Evolutionary conservation across 306 rosid genomes (phyloP).

Genomic region (Crotalaria pallida): DNA sequence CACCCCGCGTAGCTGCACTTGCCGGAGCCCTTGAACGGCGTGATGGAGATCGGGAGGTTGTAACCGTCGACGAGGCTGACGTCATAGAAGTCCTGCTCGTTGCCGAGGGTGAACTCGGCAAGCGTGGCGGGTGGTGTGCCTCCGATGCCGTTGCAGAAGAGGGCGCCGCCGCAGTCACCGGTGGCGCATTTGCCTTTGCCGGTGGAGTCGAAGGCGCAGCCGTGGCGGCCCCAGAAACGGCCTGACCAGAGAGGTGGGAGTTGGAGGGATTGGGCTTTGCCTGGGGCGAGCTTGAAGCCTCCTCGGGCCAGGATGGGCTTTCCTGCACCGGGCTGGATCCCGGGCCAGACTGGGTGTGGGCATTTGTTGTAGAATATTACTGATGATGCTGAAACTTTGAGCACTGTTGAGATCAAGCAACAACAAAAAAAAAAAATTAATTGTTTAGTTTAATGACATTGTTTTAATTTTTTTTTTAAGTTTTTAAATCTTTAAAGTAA

Average conservation of each 20-base stretch:
- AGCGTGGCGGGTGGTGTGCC: constrained; percentile 88
- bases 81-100: constrained; percentile 85
- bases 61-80: constrained; percentile 94
- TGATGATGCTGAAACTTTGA: constrained; percentile 39
- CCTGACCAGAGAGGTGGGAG: constrained; percentile 92
- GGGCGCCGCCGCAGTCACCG: constrained; percentile 87
- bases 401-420: constrained; percentile 6
- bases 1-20: constrained; percentile 87
- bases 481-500: background rate
- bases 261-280: constrained; percentile 49
- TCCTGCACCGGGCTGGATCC: constrained; percentile 85
- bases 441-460: background rate
- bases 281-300: constrained; percentile 67
- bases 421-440: no score
- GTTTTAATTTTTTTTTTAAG: background rate
- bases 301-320: constrained; percentile 74
- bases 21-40: constrained; percentile 67
- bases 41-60: constrained; percentile 73
- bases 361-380: constrained; percentile 67
- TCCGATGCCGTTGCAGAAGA: constrained; percentile 80
- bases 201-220: constrained; percentile 72
- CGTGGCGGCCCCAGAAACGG: constrained; percentile 98
- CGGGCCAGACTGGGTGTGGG: constrained; percentile 90
- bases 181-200: constrained; percentile 86
- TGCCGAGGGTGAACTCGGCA: constrained; percentile 80